These are phyloP conservation scores for Aphanoascus verrucosus DNA, from an alignment of 2,329 filamentous ascomycete species.

Conservation along the genomic window DNA sequence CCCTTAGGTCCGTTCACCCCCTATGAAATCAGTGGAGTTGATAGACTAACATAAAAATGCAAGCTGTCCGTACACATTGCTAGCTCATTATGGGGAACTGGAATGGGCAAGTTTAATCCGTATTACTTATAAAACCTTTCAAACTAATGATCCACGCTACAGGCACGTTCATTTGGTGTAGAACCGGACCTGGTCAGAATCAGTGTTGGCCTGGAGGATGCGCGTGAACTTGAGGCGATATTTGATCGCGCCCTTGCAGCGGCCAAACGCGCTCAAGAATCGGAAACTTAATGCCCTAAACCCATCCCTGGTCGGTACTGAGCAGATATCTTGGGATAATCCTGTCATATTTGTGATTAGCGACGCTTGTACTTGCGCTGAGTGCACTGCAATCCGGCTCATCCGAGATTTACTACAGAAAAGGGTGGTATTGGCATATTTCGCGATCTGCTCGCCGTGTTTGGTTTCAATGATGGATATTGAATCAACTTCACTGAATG, in stretches of 20 bases:
- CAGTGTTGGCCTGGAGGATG: constrained; percentile 81
- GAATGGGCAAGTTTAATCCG: constrained; percentile 57
- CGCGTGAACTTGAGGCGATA: constrained; percentile 49
- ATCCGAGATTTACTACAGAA: too few relatives aligned
- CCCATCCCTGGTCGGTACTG: too few relatives aligned
- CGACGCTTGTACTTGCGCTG: too few relatives aligned
- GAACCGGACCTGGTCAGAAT: constrained; percentile 70
- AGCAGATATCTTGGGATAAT: too few relatives aligned
- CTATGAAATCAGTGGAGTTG: not conserved
- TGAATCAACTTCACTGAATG: constrained; percentile 2
- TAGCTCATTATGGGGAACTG: constrained; percentile 84
- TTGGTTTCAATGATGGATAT: not conserved
- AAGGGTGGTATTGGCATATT: not conserved
- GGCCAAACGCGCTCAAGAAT: constrained; percentile 15
- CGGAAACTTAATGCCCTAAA: not conserved
- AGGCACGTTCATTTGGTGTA: constrained; percentile 65
- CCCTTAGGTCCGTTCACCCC: constrained; percentile 46
- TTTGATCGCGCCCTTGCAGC: constrained; percentile 62
- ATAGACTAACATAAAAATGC: not conserved
- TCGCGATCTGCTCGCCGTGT: not conserved
- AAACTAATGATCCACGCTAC: not conserved
- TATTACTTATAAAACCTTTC: not conserved
- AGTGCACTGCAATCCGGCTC: not conserved
- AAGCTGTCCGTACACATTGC: constrained; percentile 74
- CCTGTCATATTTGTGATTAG: too few relatives aligned